These are phyloP conservation scores for Rubia peregrina DNA, from an alignment of 305 asterid species.

Conservation along the genomic window DNA sequence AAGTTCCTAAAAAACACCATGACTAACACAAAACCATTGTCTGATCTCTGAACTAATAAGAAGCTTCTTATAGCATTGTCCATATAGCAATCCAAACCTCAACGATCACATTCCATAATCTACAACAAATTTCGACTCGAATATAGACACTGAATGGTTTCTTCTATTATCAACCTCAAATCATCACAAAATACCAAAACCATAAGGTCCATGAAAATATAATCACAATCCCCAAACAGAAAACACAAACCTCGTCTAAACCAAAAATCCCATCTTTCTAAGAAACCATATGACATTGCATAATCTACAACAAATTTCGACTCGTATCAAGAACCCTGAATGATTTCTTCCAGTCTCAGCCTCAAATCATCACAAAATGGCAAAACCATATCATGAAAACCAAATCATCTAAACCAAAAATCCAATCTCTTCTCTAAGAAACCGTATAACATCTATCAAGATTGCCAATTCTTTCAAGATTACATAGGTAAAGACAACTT, in stretches of 20 bases:
- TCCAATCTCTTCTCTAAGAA: neutral
- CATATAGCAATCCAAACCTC: constrained; percentile 1
- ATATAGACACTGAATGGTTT: neutral
- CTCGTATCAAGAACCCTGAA: neutral
- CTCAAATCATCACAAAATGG: neutral
- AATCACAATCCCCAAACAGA: neutral
- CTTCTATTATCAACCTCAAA: neutral
- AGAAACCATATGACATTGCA: no score
- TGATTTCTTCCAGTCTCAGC: neutral
- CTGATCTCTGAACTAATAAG: neutral
- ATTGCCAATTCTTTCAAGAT: no score
- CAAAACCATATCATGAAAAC: neutral
- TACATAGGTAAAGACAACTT: neutral
- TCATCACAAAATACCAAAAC: neutral
- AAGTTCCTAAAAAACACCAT: neutral
- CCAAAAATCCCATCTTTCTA: neutral
- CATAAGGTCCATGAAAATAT: neutral
- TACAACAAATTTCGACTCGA: neutral
- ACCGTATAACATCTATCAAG: neutral
- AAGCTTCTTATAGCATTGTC: neutral
- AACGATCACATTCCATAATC: neutral
- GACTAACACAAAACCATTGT: neutral
- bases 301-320: neutral
- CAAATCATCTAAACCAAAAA: neutral
- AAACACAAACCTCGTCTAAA: neutral